Base-by-base conservation (phyloP, 129 eudicot genomes). In the Cynara cardunculus region DNA sequence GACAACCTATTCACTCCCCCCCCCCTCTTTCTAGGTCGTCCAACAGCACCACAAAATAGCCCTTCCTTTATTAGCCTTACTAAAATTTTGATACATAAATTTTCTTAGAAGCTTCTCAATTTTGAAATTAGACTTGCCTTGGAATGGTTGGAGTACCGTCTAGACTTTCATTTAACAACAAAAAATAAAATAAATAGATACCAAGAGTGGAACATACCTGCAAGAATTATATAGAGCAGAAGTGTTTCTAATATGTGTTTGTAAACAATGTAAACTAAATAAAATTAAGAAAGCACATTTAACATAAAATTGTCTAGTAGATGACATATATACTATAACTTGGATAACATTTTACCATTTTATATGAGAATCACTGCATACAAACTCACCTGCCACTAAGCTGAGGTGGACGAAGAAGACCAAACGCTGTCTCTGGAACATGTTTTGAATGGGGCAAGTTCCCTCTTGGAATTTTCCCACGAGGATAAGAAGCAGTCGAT, bases 381-480 rank as follows among this genome's bases (percentile, higher is more conserved):
- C 41, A 65, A 74, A 59, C 87, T 87, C 71, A 92, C 98, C 98
- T 94, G 86, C 98, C 98, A 56, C 88, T 80, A 81, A 94, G 93
- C 82, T 94, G 98, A 75, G 98, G 98, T 83, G 98, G 98, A 80
- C 83, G 67, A 41, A 94, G 85, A 83, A 74, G 91, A 75, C 97
- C 88, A 65, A 82, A 83, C 10, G 76, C 82, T 30, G 91, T 87
- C 67, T 92, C 94, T 6, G 91, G 96, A 74, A 78, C 83, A 49
- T 32, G 84, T 81, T 85, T 94, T 3, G 89, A 75, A 44, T 80
- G 89, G 28, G 87, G 92, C 79, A 90, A 83, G 61, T 72, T 89
- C 82, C 97, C 94, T 85, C 83, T 94, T 56, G 96, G 96, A 78
- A 90, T 76, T 87, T 94, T 94, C 72, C 88, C 83, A 65, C 91